These are phyloP conservation scores for Ilyonectria destructans DNA, from an alignment of 2,329 filamentous ascomycete genomes.

Conservation along the genomic window DNA sequence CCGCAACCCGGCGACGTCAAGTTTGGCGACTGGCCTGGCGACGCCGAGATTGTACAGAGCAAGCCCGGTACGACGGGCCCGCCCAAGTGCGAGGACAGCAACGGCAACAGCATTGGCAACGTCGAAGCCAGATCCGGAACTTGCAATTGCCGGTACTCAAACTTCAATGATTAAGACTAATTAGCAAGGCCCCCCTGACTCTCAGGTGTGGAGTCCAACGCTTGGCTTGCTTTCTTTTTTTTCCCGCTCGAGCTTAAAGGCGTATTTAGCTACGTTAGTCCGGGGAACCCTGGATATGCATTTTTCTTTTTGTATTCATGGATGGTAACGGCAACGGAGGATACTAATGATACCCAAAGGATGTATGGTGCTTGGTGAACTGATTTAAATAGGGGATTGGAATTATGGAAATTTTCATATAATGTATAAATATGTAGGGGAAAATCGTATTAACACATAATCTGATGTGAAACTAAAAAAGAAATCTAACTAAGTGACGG, in stretches of 20 bases:
- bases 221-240: background rate
- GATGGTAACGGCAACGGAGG: constrained; percentile 7
- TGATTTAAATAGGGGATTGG: constrained; percentile 1
- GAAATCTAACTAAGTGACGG: background rate
- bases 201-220: background rate
- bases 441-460: background rate
- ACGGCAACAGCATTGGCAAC: constrained; percentile 56
- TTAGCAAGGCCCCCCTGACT: background rate
- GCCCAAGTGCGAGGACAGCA: constrained; percentile 68
- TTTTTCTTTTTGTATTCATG: constrained; percentile 5
- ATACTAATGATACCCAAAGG: constrained; percentile 30
- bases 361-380: constrained; percentile 7
- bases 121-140: constrained; percentile 55
- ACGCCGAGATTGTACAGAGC: constrained; percentile 69
- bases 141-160: constrained; percentile 60
- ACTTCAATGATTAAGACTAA: constrained; percentile 45
- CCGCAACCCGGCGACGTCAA: constrained; percentile 35
- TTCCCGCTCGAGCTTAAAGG: background rate
- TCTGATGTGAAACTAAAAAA: background rate
- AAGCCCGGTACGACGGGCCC: constrained; percentile 58
- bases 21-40: constrained; percentile 70
- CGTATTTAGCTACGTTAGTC: background rate
- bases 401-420: constrained; percentile 1
- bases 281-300: background rate
- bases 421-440: constrained; percentile 6